Conservation (phyloP, 2,329 filamentous ascomycete genomes). For the Periconia sp. region DNA sequence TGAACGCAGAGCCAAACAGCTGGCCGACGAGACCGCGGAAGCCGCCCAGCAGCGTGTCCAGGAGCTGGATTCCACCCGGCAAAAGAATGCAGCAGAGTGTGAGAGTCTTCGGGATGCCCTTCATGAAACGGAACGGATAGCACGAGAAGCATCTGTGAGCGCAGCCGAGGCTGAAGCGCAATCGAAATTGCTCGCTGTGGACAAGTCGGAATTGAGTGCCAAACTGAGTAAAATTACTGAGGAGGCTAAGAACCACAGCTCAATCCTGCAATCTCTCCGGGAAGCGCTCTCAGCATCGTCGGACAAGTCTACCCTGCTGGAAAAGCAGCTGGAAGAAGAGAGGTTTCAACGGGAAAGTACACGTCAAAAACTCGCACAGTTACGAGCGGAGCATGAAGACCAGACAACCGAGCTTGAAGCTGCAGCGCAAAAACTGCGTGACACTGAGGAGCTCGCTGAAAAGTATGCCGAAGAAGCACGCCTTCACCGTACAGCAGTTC, state of each 20-base stretch:
- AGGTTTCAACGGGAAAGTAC: slow-evolving; percentile 71
- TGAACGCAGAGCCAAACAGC: slow-evolving; percentile 76
- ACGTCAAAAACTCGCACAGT: slow-evolving; percentile 73
- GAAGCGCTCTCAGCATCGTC: slow-evolving; percentile 77
- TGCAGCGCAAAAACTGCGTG: slow-evolving; percentile 71
- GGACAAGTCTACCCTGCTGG: slow-evolving; percentile 73
- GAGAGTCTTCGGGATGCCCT: slow-evolving; percentile 85
- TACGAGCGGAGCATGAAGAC: slow-evolving; percentile 82
- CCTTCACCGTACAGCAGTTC: slow-evolving; percentile 78
- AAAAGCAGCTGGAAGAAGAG: slow-evolving; percentile 83
- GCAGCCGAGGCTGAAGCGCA: slow-evolving; percentile 75
- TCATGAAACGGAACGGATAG: slow-evolving; percentile 74
- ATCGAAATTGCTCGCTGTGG: slow-evolving; percentile 75
- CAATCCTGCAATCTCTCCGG: slow-evolving; percentile 73
- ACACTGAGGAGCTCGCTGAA: slow-evolving; percentile 85
- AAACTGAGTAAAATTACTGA: slow-evolving; percentile 68
- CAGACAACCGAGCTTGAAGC: slow-evolving; percentile 75
- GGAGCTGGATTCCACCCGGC: slow-evolving; percentile 81
- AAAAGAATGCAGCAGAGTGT: slow-evolving; percentile 80
- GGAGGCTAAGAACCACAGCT: slow-evolving; percentile 69
- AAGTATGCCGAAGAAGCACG: slow-evolving; percentile 85
- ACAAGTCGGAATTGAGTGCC: slow-evolving; percentile 74
- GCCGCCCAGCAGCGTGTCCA: slow-evolving; percentile 80
- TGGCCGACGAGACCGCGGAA: slow-evolving; percentile 85
- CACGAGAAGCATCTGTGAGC: slow-evolving; percentile 78